Conservation (phyloP, 129 eudicot genomes). For the Arctium lappa region DNA sequence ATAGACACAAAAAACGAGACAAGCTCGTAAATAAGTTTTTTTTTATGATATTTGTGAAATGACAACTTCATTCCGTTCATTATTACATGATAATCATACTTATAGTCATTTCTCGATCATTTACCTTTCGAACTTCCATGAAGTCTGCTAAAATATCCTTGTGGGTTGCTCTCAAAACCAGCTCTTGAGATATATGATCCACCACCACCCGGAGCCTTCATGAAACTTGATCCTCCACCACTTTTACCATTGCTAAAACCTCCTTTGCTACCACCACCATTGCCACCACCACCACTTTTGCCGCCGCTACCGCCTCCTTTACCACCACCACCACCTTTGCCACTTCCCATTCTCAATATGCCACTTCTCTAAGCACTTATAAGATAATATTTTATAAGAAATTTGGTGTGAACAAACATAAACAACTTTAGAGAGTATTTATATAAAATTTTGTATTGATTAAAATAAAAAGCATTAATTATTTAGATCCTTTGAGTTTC, state of each 20-base stretch:
- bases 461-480: not conserved
- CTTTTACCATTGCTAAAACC: not conserved
- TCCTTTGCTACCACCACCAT: not conserved
- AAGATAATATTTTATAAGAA: no score
- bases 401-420: not conserved
- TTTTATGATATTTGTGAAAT: not conserved
- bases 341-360: not conserved
- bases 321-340: slow-evolving; percentile 9
- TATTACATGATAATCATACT: not conserved
- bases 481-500: not conserved
- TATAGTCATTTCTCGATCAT: not conserved
- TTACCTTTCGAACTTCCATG: not conserved
- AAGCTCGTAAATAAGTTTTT: no score
- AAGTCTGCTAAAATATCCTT: not conserved
- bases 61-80: not conserved
- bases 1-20: not conserved
- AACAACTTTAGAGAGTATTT: not conserved
- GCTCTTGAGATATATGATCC: slow-evolving; percentile 20
- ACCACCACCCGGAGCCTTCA: slow-evolving; percentile 19
- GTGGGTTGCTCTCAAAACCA: slow-evolving; percentile 11
- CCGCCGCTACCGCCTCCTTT: not conserved
- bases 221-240: not conserved
- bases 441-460: not conserved
- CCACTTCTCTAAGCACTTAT: not conserved
- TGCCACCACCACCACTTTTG: not conserved